Conservation (phyloP, 2,329 filamentous ascomycete species). For the Capronia coronata region DNA sequence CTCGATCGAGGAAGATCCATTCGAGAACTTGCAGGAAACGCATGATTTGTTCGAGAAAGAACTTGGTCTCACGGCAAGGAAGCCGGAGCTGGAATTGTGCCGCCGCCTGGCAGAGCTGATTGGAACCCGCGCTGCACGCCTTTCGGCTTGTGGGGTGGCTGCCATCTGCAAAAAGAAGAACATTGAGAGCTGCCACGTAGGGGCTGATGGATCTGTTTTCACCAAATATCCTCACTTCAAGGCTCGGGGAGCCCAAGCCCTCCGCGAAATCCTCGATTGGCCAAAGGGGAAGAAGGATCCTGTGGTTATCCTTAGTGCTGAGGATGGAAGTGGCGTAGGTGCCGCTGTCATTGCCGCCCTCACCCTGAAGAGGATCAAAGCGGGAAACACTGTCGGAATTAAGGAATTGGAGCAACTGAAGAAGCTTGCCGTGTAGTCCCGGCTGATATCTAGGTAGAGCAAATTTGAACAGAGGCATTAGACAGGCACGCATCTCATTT, state of each 20-base stretch:
- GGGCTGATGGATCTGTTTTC: conserved; percentile 94
- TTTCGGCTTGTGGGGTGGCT: conserved; percentile 90
- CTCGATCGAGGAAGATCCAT: conserved; percentile 88
- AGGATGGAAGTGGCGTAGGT: conserved; percentile 96
- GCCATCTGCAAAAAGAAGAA: conserved; percentile 97
- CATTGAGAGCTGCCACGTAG: conserved; percentile 81
- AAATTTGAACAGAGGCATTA: neutral
- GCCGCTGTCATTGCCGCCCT: conserved; percentile 83
- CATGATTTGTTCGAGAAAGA: conserved; percentile 71
- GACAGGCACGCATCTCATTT: neutral
- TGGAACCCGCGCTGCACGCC: conserved; percentile 83
- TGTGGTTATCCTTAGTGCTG: conserved; percentile 77
- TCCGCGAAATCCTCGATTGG: conserved; percentile 96
- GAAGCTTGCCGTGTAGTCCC: neutral
- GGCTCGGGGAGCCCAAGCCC: conserved; percentile 75
- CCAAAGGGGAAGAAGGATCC: conserved; percentile 71
- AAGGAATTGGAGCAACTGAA: conserved; percentile 41
- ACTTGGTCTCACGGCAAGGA: conserved; percentile 63
- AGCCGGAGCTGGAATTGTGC: conserved; percentile 79
- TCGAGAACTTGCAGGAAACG: conserved; percentile 89
- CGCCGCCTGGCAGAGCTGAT: conserved; percentile 88
- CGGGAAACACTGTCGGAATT: conserved; percentile 55
- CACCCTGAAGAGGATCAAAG: conserved; percentile 57
- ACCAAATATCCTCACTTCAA: conserved; percentile 99
- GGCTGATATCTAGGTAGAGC: neutral